Base-by-base conservation (phyloP, 495 filamentous ascomycete genomes). In the Filosporella fistucella region DNA sequence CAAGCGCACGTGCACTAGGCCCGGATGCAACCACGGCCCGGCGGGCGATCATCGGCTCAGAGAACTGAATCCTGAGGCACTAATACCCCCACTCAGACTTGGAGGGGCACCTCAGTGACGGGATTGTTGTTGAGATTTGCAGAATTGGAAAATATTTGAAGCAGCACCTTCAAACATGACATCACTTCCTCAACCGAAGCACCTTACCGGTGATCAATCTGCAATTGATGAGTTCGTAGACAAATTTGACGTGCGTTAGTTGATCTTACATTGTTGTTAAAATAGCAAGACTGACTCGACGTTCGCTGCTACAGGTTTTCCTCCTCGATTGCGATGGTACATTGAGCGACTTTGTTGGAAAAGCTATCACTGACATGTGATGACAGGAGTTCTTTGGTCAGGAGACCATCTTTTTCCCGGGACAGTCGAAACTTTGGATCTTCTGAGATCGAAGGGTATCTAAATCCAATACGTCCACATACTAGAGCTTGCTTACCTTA, bases 301-400 rank as follows among this genome's bases (percentile, higher is more conserved):
- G 28, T 7, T 29, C 5, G 28, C 42, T 63, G 25, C 47, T 30
- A 13, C 57, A 97, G 91, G 80, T 88, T 23, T 97, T 98, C 61
- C 71, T 98, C 7, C 88, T 98, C 56, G 93, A 98, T 62, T 98
- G 93, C 66, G 93, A 98, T 80, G 93, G 91, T 96, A 68, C 52
- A 76, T 21, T 13, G 8, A 24, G 13, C 45, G 8, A 12, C 39
- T 34, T 26, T 24, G 8, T 1, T 1, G 13, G n/a, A 16, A 24
- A 34, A 17, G 21, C 13, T 20, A 1, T 0, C 17, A n/a, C 43
- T 48, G 26, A 50, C 22, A 25, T n/a, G 18, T 46, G 11, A 4
- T 42, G 60, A n/a, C 61, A 97, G 91, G 91, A 57, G 93, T 98
- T 11, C 70, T 98, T 47, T 98, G 93, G 93, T 94, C 89, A 23